These are phyloP conservation scores for Aspergillus incahuasiensis DNA, from an alignment of 495 filamentous ascomycete genomes.

Conservation along the genomic window DNA sequence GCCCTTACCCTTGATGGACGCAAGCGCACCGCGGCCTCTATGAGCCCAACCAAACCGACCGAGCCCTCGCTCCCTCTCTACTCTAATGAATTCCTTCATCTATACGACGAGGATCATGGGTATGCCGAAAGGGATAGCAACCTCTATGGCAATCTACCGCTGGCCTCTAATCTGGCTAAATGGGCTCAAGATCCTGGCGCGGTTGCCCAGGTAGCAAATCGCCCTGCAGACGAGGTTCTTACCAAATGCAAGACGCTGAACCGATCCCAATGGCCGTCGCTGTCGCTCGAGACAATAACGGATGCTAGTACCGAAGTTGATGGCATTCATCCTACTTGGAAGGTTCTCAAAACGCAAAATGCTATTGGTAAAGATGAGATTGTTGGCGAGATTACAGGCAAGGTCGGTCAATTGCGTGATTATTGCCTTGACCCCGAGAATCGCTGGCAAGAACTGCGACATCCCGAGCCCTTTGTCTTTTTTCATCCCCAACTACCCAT, in stretches of 20 bases:
- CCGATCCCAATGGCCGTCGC: conserved; percentile 46
- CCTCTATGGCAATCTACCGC: conserved; percentile 61
- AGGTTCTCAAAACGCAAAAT: conserved; percentile 62
- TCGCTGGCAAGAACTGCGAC: conserved; percentile 68
- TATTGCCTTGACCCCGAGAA: conserved; percentile 71
- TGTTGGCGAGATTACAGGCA: conserved; percentile 82
- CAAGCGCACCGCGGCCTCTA: conserved; percentile 49
- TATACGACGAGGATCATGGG: conserved; percentile 57
- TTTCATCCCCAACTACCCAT: conserved; percentile 78
- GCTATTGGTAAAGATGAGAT: conserved; percentile 59
- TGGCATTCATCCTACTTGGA: conserved; percentile 57
- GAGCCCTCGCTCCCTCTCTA: conserved; percentile 49
- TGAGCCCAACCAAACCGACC: conserved; percentile 52
- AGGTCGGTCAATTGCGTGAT: conserved; percentile 71
- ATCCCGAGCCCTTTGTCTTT: conserved; percentile 81
- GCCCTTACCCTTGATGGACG: conserved; percentile 38
- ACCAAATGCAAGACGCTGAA: conserved; percentile 50
- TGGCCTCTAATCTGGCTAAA: conserved; percentile 60
- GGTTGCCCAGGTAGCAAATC: conserved; percentile 36
- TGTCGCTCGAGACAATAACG: conserved; percentile 44
- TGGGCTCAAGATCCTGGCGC: conserved; percentile 67
- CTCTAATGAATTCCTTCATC: conserved; percentile 64
- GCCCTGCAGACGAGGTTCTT: conserved; percentile 43
- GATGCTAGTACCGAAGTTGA: conserved; percentile 40
- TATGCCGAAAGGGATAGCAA: conserved; percentile 50